Evolutionary conservation across 371 early-diverging fungal genomes (phyloP), one percentile per base, ranked within the genome.

Genomic region (Mortierella sp.): DNA sequence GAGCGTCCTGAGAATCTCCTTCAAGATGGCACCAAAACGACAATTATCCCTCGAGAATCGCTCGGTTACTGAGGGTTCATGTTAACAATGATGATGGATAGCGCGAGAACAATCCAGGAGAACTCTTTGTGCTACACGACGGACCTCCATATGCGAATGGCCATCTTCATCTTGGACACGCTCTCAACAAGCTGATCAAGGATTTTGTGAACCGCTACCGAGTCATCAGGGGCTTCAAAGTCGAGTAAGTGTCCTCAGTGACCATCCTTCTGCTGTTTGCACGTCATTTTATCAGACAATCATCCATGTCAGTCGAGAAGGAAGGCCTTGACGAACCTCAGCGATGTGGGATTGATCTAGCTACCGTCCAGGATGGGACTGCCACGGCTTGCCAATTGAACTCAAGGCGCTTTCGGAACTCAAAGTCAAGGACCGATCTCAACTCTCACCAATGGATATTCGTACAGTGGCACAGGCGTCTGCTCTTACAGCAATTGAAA

Each of bases 111-210:
- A 92, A 90, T 54, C 79, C 85, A 1, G 86, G 88, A 22, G 84
- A 86, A 14, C 53, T 83, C 24, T 95, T 91, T 80, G 82, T 94
- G n/a, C 87, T 96, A 52, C 97, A 96, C 68, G 98, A 98, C 80
- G 98, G 98, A 2, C 98, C 98, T 37, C 98, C 98, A 14, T 98
- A 96, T 82, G 98, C 97, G 37, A 96, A 96, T 69, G 98, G 98
- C 45, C 87, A 92, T 57, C 88, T 97, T 16, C 97, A 98, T 76
- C 90, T 92, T 48, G 90, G 98, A 10, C 98, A 98, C 72, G 96
- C 96, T 31, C 84, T 98, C 80, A 94, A 94, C 82, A 96, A 96
- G 67, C 91, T 97, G 37, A 84, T 96, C 22, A 98, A 98, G 79
- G 98, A 98, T 74, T 94, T 96, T 19, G 81, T 96, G 41, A 91